phyloP scores from a whole-genome alignment of 371 early-diverging fungal genomes.

The Haplosporangium sp. region DNA sequence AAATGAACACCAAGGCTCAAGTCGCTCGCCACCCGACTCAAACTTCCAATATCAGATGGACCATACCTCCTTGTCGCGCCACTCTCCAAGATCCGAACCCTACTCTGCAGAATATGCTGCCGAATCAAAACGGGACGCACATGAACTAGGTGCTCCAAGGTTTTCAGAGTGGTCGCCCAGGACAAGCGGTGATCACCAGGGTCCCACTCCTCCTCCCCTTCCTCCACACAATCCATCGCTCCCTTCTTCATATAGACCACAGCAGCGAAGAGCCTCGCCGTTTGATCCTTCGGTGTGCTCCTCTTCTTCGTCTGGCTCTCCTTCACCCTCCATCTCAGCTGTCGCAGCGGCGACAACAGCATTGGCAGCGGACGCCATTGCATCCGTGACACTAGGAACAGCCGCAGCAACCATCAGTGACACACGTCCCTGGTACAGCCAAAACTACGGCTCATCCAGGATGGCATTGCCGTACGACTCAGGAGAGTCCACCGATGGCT shows the following conservation, averaged over 20 bases:
- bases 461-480: neutral
- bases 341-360: conserved; percentile 32
- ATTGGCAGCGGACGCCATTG: conserved; percentile 28
- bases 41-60: neutral
- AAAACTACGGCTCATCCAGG: conserved; percentile 3
- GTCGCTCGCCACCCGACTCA: neutral
- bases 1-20: neutral
- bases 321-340: conserved; percentile 41
- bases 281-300: conserved; percentile 35
- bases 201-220: neutral
- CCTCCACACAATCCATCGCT: neutral
- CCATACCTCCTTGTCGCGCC: neutral
- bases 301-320: conserved; percentile 40
- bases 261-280: conserved; percentile 20
- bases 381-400: conserved; percentile 33
- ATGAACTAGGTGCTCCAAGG: neutral
- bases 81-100: neutral
- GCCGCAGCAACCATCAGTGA: conserved; percentile 38
- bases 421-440: neutral
- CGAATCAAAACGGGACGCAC: conserved; percentile 1
- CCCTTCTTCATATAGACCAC: conserved; percentile 25
- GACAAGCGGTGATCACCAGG: neutral
- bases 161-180: neutral
- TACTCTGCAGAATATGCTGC: neutral
- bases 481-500: neutral